Evolutionary conservation across 106 monocot species (phyloP), one percentile per base, ranked within the genome.

Genomic region (Hemerocallis citrina): DNA sequence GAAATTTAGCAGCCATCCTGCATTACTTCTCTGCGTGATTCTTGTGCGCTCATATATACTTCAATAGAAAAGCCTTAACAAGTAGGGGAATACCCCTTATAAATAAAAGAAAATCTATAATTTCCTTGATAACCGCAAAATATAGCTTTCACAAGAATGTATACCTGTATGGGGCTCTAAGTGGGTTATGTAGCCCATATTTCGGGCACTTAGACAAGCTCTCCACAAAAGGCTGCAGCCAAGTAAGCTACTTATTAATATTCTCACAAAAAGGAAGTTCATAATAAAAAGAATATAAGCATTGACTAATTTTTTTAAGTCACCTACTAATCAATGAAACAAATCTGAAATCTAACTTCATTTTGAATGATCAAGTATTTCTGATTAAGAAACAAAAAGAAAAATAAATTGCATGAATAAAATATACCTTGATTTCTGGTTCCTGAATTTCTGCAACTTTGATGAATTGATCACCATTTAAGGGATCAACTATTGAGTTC

Each of bases 151-250:
- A 11, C 30, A 9, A 29, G 61, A 62, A 62, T 21, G 29, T 11
- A 74, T 43, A 96, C 96, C 96, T 96, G 56, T 96, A 90, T 73
- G 67, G 96, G 67, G 74, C 57, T 59, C 72, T 72, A 63, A 96
- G 65, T 57, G 96, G 96, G 67, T 96, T 96, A 66, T 96, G 96
- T 40, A 96, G 81, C 28, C 96, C 96, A 84, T 79, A 66, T 68
- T 90, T 96, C 44, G 91, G 96, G 69, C 96, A 96, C 35, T 67
- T 84, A 3, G 69, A 81, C 40, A 96, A 63, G 74, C 96, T 96
- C 24, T 81, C 80, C 44, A 96, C 81, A 51, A 85, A 91, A 17
- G 87, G 90, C 96, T 96, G 79, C 74, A 81, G 57, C 22, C 64
- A 52, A 59, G 50, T 38, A 65, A 32, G 38, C 11, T 24, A 23